These are phyloP conservation scores for Canariomyces notabilis DNA, from an alignment of 2,329 filamentous ascomycete genomes.

Conservation along the genomic window DNA sequence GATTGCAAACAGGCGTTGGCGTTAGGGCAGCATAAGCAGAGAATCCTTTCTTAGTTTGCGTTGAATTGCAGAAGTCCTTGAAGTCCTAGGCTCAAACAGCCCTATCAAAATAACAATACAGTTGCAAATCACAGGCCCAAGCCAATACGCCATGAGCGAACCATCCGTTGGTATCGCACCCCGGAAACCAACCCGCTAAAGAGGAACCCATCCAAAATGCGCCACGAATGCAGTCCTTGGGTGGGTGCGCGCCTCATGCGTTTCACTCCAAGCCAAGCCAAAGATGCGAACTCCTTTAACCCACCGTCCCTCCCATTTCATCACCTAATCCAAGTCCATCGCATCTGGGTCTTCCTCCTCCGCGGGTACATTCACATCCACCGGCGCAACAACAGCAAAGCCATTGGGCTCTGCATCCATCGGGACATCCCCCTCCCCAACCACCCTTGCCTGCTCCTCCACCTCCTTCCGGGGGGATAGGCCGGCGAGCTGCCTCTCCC, in stretches of 20 bases:
- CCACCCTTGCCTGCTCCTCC: no score
- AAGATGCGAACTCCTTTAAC: no score
- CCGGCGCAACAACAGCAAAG: conserved; percentile 1
- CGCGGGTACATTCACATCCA: no score
- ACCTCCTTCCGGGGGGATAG: no score
- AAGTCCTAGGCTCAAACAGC: background rate
- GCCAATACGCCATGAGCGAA: background rate
- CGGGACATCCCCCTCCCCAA: conserved; percentile 15
- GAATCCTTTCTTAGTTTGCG: background rate
- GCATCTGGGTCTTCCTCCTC: conserved; percentile 25
- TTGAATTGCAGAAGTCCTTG: background rate
- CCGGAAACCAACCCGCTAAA: conserved; percentile 12
- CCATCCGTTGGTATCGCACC: background rate
- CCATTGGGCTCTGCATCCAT: conserved; percentile 1
- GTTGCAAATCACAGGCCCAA: background rate
- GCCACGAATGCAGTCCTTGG: background rate
- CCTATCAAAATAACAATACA: conserved; percentile 5
- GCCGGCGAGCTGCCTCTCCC: conserved; percentile 52
- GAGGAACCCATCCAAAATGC: conserved; percentile 3
- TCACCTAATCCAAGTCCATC: conserved; percentile 25
- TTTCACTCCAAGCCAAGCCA: background rate
- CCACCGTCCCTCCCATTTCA: conserved; percentile 3
- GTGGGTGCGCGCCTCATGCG: background rate
- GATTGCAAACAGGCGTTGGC: background rate
- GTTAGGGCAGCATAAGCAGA: background rate